A percentile compares a stretch with the other conserved stretches of the same genome.
Conservation (phyloP, 2,329 filamentous ascomycete genomes). For the Colletotrichum camelliae region DNA sequence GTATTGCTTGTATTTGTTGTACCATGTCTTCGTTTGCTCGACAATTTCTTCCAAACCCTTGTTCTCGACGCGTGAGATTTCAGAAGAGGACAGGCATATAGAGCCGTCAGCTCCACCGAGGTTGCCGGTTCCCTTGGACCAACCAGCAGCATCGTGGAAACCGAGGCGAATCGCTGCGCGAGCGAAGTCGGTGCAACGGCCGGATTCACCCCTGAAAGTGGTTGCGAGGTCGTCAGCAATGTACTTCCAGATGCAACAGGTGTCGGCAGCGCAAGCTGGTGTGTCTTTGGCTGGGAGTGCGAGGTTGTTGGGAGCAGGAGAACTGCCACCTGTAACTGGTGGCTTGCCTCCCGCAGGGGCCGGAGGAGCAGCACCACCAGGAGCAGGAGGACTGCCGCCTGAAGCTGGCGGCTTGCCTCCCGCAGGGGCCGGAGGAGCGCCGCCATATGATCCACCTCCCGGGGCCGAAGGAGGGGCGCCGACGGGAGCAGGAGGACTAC, state of each 20-base stretch:
- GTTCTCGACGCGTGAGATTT: constrained; percentile 45
- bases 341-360: neutral
- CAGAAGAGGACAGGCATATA: constrained; percentile 42
- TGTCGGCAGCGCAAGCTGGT: constrained; percentile 36
- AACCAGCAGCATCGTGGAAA: constrained; percentile 52
- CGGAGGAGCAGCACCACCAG: neutral
- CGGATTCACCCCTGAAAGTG: constrained; percentile 38
- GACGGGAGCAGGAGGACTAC: neutral
- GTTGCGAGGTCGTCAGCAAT: constrained; percentile 42
- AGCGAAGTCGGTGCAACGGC: constrained; percentile 46
- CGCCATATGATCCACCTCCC: neutral
- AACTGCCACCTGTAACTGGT: neutral
- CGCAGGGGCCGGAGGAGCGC: neutral
- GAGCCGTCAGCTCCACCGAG: constrained; percentile 52
- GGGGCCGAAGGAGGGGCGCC: neutral
- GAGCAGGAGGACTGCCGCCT: neutral
- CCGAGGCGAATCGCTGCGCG: constrained; percentile 50
- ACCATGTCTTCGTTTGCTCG: constrained; percentile 40
- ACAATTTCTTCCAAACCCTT: constrained; percentile 51
- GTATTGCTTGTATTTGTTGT: constrained; percentile 38
- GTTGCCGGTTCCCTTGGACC: constrained; percentile 37
- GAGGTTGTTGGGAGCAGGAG: neutral
- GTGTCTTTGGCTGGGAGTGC: constrained; percentile 27
- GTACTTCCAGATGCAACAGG: constrained; percentile 49
- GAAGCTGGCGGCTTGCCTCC: neutral